Base-by-base conservation (phyloP, 148 eudicot species). In the Rhododendron griersonianum region DNA sequence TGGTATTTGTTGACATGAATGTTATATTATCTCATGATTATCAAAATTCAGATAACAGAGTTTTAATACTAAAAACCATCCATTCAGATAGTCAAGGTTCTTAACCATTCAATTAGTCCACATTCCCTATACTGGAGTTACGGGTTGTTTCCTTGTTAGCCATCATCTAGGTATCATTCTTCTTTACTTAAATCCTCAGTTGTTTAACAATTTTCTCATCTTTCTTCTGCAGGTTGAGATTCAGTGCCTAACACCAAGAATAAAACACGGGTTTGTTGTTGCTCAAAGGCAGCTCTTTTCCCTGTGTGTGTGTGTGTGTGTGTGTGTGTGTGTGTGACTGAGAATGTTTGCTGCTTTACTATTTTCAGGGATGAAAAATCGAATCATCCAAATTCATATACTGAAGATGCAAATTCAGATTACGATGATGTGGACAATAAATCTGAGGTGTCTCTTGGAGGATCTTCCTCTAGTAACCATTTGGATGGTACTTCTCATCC, bases 161-260 rank as follows among this genome's bases (percentile, higher is more conserved):
- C 7, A 30, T 71, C 76, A 30, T 39, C 76, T 71, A 30, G 41
- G 35, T 25, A 33, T 14, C 3, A 39, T 14, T 71, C 11, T 15
- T 4, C 37, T 45, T 39, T 18, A 11, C 47, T 41, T 41, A 85
- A 33, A 50, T 28, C 11, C 55, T 81, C 83, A 53, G 14, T 44
- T 84, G 74, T 84, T 16, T 39, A 48, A 81, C 23, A 57, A 74
- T 67, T 48, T 83, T 83, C 15, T 74, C 76, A 6, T 77, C 44
- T 35, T 47, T 83, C 39, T 55, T 74, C 86, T 89, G 88, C 93
- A 95, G 98, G 85, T 94, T 87, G 92, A 91, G 88, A 87, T 95
- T 87, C 97, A 94, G 73, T 93, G 98, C 87, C 84, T 91, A 61
- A 91, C 91, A 82, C 93, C 92, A 37, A 92, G 89, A 89, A 55